Percentiles rank a stretch among this genome's conserved stretches.
phyloP scores from a whole-genome alignment of 78 protist genomes.

The Cavenderia fasciculata region DNA sequence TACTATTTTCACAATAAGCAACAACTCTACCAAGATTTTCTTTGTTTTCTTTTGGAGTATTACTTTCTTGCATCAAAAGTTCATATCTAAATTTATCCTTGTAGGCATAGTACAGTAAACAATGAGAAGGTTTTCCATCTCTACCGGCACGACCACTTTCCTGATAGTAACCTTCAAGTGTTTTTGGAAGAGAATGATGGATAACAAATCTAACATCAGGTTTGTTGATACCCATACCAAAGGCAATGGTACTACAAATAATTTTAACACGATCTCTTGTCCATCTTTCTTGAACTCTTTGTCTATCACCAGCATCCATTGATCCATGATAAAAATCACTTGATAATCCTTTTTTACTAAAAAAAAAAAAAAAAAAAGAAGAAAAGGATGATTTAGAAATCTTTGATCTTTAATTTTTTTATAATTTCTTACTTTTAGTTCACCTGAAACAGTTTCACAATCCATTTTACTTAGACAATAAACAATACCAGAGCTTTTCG shows the following conservation, averaged over 20 bases:
- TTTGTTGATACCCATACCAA: slow-evolving; percentile 99
- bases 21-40: slow-evolving; percentile 65
- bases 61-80: background rate
- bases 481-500: slow-evolving; percentile 92
- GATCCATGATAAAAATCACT: slow-evolving; percentile 91
- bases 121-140: slow-evolving; percentile 88
- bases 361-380: background rate
- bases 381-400: background rate
- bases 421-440: slow-evolving; percentile 35
- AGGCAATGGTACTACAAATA: slow-evolving; percentile 98
- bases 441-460: slow-evolving; percentile 84
- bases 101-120: slow-evolving; percentile 82
- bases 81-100: slow-evolving; percentile 67
- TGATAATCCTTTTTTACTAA: slow-evolving; percentile 31
- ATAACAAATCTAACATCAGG: slow-evolving; percentile 97
- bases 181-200: slow-evolving; percentile 98
- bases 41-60: background rate
- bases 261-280: slow-evolving; percentile 80
- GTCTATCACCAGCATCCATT: slow-evolving; percentile 68
- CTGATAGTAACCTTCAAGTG: slow-evolving; percentile 97
- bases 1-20: slow-evolving; percentile 78
- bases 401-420: no score
- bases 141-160: slow-evolving; percentile 97
- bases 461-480: slow-evolving; percentile 93
- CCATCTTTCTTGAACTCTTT: slow-evolving; percentile 87